Evolutionary conservation across 768 basidiomycete species (phyloP).

Genomic region (Macrolepiota fuliginosa): DNA sequence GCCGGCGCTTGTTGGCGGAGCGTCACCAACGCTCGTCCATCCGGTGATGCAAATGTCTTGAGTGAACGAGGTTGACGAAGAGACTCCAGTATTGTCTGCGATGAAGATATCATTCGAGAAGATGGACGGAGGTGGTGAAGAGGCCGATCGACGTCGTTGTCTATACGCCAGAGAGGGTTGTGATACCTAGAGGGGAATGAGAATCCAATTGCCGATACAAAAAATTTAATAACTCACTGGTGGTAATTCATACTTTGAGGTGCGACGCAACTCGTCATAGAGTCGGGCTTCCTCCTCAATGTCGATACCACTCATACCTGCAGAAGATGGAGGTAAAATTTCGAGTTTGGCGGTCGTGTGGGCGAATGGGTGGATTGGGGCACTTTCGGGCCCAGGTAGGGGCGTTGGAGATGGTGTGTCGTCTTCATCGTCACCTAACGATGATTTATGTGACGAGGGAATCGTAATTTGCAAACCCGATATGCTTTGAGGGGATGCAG

Average conservation of each 20-base stretch:
- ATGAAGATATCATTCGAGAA: conserved; percentile 73
- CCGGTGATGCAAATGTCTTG: conserved; percentile 64
- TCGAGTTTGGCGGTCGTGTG: conserved; percentile 47
- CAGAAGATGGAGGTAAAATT: conserved; percentile 37
- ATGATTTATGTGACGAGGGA: background rate
- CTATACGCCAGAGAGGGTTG: background rate
- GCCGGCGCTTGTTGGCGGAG: conserved; percentile 3
- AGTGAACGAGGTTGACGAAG: conserved; percentile 43
- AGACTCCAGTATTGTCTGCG: conserved; percentile 49
- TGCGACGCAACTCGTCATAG: conserved; percentile 62
- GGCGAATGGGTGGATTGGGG: conserved; percentile 40
- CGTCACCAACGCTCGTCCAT: conserved; percentile 69
- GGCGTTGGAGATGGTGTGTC: conserved; percentile 1
- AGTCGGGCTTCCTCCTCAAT: conserved; percentile 66
- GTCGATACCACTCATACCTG: conserved; percentile 44
- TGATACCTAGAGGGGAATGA: background rate
- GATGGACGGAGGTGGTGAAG: conserved; percentile 36
- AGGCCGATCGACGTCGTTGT: conserved; percentile 27
- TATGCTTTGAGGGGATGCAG: background rate
- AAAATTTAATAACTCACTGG: background rate
- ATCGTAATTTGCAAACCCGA: conserved; percentile 1
- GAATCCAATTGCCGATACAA: background rate
- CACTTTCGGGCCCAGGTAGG: conserved; percentile 7
- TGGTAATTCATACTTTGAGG: conserved; percentile 20
- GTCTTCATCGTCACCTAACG: background rate